phyloP scores from a whole-genome alignment of 2,329 filamentous ascomycete species.

The Colletotrichum trifolii region DNA sequence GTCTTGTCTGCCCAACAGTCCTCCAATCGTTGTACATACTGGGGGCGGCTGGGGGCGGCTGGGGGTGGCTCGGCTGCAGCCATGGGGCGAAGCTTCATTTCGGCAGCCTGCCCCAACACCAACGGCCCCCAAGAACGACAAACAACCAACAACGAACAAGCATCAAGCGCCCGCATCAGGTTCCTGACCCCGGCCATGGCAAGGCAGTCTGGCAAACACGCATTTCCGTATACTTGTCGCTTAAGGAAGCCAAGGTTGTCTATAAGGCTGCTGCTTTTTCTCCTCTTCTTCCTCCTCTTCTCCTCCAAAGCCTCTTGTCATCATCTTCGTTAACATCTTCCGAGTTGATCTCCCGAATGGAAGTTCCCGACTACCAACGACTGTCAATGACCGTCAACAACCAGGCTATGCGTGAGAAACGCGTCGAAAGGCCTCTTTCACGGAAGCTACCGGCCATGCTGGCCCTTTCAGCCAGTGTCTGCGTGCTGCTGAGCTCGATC shows the following conservation, averaged over 20 bases:
- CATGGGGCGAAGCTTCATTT: background rate
- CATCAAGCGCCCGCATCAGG: slow-evolving; percentile 7
- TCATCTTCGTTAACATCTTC: background rate
- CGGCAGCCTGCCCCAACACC: background rate
- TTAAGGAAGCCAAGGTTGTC: slow-evolving; percentile 1
- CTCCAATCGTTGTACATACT: background rate
- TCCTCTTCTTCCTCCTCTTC: background rate
- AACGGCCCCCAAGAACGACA: background rate
- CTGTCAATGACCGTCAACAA: background rate
- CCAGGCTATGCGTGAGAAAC: background rate
- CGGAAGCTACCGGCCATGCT: background rate
- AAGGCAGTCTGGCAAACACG: slow-evolving; percentile 2
- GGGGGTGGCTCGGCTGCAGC: background rate
- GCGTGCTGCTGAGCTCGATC: slow-evolving; percentile 1
- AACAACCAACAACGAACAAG: slow-evolving; percentile 11
- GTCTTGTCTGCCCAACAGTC: background rate
- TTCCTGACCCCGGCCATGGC: slow-evolving; percentile 3
- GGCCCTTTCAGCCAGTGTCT: background rate
- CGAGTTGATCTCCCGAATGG: background rate
- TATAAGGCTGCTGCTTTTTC: background rate
- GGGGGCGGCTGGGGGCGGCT: background rate
- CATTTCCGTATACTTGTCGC: background rate
- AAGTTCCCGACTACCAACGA: slow-evolving; percentile 2
- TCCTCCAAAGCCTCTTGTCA: background rate
- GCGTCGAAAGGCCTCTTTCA: background rate